Percentiles rank a stretch among this genome's conserved stretches.
Evolutionary conservation across 2,329 filamentous ascomycete genomes (phyloP).

Genomic region (Sporothrix pseudoabietina): DNA sequence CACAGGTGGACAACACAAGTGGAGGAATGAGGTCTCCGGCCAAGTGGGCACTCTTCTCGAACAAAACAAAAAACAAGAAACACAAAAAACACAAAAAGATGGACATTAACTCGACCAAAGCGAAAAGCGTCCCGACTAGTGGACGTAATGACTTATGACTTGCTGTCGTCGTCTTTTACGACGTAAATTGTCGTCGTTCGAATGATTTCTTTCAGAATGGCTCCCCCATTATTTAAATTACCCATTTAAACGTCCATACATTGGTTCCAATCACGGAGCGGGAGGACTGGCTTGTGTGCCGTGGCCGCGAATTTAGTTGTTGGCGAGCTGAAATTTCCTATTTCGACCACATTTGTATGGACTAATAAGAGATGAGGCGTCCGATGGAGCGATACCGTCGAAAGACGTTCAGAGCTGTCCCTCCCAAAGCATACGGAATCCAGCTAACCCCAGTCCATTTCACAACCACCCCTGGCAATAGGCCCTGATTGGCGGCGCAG

Average conservation of each 20-base stretch:
- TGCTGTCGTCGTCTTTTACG: neutral
- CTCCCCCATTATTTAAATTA: neutral
- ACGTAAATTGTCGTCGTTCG: neutral
- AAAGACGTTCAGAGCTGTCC: neutral
- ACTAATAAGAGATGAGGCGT: neutral
- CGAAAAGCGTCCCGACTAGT: neutral
- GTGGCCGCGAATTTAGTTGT: neutral
- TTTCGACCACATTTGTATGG: neutral
- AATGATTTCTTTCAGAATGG: neutral
- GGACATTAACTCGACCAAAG: neutral
- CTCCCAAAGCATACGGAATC: too few relatives aligned
- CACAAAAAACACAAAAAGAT: neutral
- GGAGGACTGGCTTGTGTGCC: neutral
- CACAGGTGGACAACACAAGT: neutral
- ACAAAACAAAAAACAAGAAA: neutral
- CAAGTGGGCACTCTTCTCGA: neutral
- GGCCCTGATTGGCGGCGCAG: constrained; percentile 4
- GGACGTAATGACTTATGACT: neutral
- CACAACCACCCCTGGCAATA: neutral
- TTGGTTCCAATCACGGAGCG: constrained; percentile 1
- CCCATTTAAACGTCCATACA: neutral
- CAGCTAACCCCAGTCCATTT: neutral
- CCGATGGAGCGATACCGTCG: neutral
- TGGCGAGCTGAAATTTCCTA: neutral
- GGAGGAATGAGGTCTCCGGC: neutral